Percentiles rank a stretch among this genome's conserved stretches.
Conservation (phyloP, 129 eudicot species). For the Chrysanthemum lavandulifolium region DNA sequence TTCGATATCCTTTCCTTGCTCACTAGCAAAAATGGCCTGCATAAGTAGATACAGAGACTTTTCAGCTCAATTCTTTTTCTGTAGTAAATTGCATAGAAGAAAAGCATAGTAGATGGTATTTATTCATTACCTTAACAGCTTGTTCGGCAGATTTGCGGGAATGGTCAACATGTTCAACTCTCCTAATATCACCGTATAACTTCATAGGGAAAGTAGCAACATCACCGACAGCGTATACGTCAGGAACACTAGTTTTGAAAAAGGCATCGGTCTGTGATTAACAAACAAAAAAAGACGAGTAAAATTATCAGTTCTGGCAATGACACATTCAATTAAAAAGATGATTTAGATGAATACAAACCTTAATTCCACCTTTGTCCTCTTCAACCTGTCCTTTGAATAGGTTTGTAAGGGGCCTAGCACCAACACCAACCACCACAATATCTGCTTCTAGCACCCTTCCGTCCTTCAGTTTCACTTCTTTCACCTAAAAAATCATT, state of each 20-base stretch:
- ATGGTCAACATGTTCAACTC: slow-evolving; percentile 99
- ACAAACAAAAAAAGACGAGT: slow-evolving; percentile 17
- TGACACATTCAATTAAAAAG: neutral
- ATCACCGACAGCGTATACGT: slow-evolving; percentile 98
- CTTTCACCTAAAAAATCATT: slow-evolving; percentile 56
- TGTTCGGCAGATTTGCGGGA: slow-evolving; percentile 99
- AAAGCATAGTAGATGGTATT: neutral
- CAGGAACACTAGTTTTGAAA: slow-evolving; percentile 82
- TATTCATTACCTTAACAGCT: slow-evolving; percentile 74
- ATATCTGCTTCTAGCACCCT: slow-evolving; percentile 94
- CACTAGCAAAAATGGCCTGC: slow-evolving; percentile 86
- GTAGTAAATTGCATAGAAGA: neutral
- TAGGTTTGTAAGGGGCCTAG: slow-evolving; percentile 74
- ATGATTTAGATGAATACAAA: slow-evolving; percentile 19
- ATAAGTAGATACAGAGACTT: slow-evolving; percentile 2
- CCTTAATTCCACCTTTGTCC: slow-evolving; percentile 99
- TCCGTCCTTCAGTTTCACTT: slow-evolving; percentile 90
- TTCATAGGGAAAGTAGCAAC: slow-evolving; percentile 99
- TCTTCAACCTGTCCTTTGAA: slow-evolving; percentile 97
- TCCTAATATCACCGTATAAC: slow-evolving; percentile 70
- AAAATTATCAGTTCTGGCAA: neutral
- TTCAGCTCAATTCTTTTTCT: slow-evolving; percentile 9
- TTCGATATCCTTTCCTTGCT: slow-evolving; percentile 62
- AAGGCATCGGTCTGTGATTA: slow-evolving; percentile 84
- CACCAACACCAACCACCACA: slow-evolving; percentile 98